These are phyloP conservation scores for Yarrowia osloensis DNA, from an alignment of 805 yeast species.

Conservation along the genomic window DNA sequence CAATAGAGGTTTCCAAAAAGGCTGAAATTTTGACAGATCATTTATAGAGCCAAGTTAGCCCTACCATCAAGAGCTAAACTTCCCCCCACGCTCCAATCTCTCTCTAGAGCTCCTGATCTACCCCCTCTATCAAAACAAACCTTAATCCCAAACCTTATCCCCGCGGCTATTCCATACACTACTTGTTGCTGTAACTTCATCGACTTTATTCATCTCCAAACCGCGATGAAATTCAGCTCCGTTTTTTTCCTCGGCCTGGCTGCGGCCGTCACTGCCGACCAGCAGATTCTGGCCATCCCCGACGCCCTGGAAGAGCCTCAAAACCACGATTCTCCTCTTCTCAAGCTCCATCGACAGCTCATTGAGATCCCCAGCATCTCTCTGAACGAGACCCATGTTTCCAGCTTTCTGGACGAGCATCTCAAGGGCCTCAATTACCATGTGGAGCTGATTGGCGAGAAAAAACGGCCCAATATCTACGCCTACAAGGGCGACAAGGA, in stretches of 20 bases:
- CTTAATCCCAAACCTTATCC: neutral
- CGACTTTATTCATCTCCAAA: neutral
- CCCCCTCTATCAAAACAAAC: neutral
- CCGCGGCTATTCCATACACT: neutral
- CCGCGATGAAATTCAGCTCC: neutral
- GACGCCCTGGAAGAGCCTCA: neutral
- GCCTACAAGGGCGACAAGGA: conserved; percentile 54
- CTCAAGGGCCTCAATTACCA: conserved; percentile 51
- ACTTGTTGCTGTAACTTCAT: neutral
- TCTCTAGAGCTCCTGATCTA: too few relatives aligned
- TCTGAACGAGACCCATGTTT: conserved; percentile 41
- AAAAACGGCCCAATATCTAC: conserved; percentile 53
- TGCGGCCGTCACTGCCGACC: neutral
- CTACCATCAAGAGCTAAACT: neutral
- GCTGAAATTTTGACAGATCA: neutral
- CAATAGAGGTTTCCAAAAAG: neutral
- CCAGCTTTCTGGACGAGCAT: conserved; percentile 46
- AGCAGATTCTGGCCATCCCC: neutral
- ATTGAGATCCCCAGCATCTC: conserved; percentile 46
- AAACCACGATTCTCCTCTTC: neutral
- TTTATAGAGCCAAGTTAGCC: too few relatives aligned
- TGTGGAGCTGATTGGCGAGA: conserved; percentile 49
- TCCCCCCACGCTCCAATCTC: too few relatives aligned
- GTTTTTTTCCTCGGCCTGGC: neutral
- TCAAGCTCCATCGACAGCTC: conserved; percentile 43